Evolutionary conservation across 768 basidiomycete species (phyloP), one percentile per base, ranked within the genome.

Genomic region (button mushroom (Agaricus bisporus)): DNA sequence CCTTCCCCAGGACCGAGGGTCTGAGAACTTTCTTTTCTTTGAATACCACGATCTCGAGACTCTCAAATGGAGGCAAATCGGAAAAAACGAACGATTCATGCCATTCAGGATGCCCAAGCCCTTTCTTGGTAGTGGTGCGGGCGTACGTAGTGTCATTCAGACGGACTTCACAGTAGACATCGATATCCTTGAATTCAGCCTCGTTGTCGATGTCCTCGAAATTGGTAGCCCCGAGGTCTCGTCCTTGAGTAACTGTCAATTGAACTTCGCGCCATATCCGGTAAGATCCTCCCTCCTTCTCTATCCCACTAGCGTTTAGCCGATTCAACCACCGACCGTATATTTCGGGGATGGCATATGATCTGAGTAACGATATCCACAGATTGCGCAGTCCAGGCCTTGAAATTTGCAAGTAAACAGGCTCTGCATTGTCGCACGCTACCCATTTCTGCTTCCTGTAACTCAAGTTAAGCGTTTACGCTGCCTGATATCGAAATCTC

Each of bases 221-320:
- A 70, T 61, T 79, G 41, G 72, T 66, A 54, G 73, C 74, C 45
- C 87, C 86, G 29, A 94, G 72, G 61, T 85, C 83, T 38, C 89
- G 81, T 11, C 83, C 90, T 67, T 89, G 86, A 37, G 85, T 73
- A 51, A 91, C 74, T 28, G 80, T 78, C 22, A 93, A 71, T 57
- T 88, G 82, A 20, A 93, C 76, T 64, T 88, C 86, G 48, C 92
- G 78, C 87, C 88, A 93, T 80, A 93, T 87, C 51, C 91, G 83
- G 68, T 89, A 91, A 10, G 87, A 79, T 6, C 90, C 90, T 41
- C 85, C 87, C 56, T 84, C 83, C 48, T 67, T 61, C 18, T 80
- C 73, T 42, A 25, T 37, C 12, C 36, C 45, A 8, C 47, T 15
- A 25, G 53, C 25, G 5, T 15, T 48, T 8, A 39, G 39, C 15